Evolutionary conservation across 169 alveolate species (phyloP).

Genomic region (Cryptosporidium sp.): DNA sequence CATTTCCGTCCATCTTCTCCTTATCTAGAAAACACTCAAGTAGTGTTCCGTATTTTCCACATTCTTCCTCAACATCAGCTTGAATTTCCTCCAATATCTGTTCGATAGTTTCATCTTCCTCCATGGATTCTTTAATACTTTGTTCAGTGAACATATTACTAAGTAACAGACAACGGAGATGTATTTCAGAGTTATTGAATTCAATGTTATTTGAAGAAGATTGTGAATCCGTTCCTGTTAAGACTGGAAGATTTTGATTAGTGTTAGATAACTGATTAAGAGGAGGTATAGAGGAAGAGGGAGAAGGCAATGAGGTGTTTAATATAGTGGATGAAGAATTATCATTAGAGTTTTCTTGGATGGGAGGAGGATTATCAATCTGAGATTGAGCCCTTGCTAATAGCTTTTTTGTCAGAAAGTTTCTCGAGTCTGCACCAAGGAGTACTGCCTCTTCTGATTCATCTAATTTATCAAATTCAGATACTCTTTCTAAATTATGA

Average conservation of each 20-base stretch:
- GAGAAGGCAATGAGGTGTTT: conserved; percentile 48
- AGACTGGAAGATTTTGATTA: background rate
- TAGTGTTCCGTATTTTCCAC: conserved; percentile 88
- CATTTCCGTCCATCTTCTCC: conserved; percentile 85
- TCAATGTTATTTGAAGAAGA: background rate
- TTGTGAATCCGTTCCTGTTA: background rate
- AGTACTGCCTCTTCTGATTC: conserved; percentile 82
- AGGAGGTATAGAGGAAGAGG: conserved; percentile 14
- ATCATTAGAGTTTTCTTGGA: background rate
- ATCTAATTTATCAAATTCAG: conserved; percentile 81
- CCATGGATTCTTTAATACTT: conserved; percentile 78
- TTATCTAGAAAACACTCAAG: conserved; percentile 83
- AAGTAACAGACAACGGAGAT: conserved; percentile 79
- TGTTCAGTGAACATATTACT: conserved; percentile 86
- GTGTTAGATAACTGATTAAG: background rate
- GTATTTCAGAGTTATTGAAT: background rate
- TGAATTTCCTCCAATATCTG: conserved; percentile 85
- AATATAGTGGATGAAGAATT: conserved; percentile 13
- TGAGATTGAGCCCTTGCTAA: conserved; percentile 75
- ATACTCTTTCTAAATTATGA: background rate
- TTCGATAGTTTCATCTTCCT: conserved; percentile 81
- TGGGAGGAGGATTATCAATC: background rate
- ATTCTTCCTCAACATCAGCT: conserved; percentile 91
- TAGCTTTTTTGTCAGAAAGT: conserved; percentile 86
- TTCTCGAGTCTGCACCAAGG: conserved; percentile 85